Base-by-base conservation (phyloP, 2,329 filamentous ascomycete species). In the Passalora sequoiae region DNA sequence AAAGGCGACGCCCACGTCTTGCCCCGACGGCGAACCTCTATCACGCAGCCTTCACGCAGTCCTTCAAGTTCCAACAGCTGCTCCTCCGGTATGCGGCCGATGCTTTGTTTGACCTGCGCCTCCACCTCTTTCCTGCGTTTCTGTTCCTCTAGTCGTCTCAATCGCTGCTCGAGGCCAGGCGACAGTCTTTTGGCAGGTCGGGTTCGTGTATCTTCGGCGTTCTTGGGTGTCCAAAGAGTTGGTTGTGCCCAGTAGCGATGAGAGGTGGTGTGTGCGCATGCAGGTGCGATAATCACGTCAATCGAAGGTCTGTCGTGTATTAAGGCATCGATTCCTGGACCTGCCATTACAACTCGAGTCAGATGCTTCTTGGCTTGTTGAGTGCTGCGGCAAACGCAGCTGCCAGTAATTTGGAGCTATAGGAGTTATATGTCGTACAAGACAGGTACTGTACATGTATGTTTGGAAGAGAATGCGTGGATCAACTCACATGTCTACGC, bases 51-150 rank as follows among this genome's bases (percentile, higher is more conserved):
- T 53, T 76, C 75, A 61, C 85, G 81, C 47, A 78, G 77, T 54
- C 78, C 71, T 68, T 89, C 83, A 57, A 88, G 75, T 58, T 80
- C 74, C 54, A 79, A 76, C 45, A 88, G 73, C 57, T 86, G 82
- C 53, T 81, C 73, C 64, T 86, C 80, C 56, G 83, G 74, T 42
- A 88, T 78, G 47, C 83, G 80, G 53, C 83, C 83, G 57, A 86
- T 73, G 58, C 69, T 66, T 38, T 77, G 40, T 73, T 7, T 49
- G 47, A 24, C 43, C 43, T 36, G 39, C 20, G 38, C 45, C 15
- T 43, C 50, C 32, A 50, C 52, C 17, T 47, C 50, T 66, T 56
- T 64, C 44, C 76, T 49, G 49, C 51, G 57, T 44, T 63, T 59
- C 46, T 60, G 58, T 32, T 52, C 49, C 59, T 68, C 65, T 44